Base-by-base conservation (phyloP, 2,329 filamentous ascomycete species). In the Cordyceps cicadae region DNA sequence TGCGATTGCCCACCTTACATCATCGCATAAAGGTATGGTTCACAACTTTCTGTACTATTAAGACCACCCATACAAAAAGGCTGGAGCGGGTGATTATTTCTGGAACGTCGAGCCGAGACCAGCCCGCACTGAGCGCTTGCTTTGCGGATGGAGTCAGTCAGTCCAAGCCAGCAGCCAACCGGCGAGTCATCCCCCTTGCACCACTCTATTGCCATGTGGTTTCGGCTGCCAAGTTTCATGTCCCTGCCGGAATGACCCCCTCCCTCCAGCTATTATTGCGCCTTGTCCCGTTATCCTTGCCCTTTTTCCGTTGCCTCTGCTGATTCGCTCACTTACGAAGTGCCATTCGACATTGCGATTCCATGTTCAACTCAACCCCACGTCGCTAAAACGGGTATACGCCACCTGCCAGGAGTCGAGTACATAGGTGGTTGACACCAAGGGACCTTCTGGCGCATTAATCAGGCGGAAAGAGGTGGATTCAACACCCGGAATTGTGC, bases 131-230 rank as follows among this genome's bases (percentile, higher is more conserved):
- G 12, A 3, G 34, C 12, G 34, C 12, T 55, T n/a, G 24, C 17
- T 21, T 7, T 17, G n/a, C 39, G 39, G 15, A 43, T 45, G 53
- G 14, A 46, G 37, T 43, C 26, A 32, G 41, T 19, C 41, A 43
- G 41, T 56, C 26, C 45, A 24, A 26, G 26, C 26, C 29, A 26
- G 11, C 21, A 14, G 12, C 14, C 29, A 26, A 6, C 8, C 54
- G 29, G 39, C 54, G 54, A 56, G 54, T 56, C 54, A 56, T 15
- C 4, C 19, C 45, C 54, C 54, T 19, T 56, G 43, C 43, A 45
- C 24, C 24, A 19, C 15, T 54, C 52, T 24, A 56, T 56, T 56
- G 54, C 54, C 54, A 56, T 56, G 54, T 56, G 54, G 43, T 19
- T 24, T 48, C 21, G 29, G 9, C 14, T 32, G 26, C 34, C 41